These are phyloP conservation scores for Clonostachys rosea DNA, from an alignment of 2,329 filamentous ascomycete genomes.

Conservation along the genomic window DNA sequence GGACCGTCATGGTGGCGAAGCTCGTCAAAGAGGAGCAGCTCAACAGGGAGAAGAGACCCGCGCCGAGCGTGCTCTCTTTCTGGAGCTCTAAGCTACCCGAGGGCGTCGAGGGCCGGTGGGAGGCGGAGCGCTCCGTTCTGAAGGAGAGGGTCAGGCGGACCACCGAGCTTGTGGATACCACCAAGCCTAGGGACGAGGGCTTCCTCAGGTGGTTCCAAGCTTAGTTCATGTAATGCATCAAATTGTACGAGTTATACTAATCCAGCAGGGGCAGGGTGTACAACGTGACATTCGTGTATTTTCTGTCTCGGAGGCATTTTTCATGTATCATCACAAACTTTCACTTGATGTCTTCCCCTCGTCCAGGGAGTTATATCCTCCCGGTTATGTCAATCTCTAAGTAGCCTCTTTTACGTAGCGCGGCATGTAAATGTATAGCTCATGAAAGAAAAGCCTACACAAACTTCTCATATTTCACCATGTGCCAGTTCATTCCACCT, in stretches of 20 bases:
- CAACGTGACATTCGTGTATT: too few relatives aligned
- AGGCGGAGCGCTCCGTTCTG: slow-evolving; percentile 49
- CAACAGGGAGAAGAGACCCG: slow-evolving; percentile 17
- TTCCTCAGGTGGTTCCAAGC: slow-evolving; percentile 32
- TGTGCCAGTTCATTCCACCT: not conserved
- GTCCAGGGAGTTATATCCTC: too few relatives aligned
- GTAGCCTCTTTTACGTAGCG: not conserved
- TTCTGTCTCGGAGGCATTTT: too few relatives aligned
- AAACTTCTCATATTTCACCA: not conserved
- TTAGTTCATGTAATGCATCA: slow-evolving; percentile 8
- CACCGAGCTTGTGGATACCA: slow-evolving; percentile 45
- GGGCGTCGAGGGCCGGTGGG: slow-evolving; percentile 41
- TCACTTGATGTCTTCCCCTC: too few relatives aligned
- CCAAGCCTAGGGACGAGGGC: slow-evolving; percentile 26
- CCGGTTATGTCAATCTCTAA: not conserved
- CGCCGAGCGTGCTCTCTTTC: slow-evolving; percentile 25
- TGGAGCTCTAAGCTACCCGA: slow-evolving; percentile 17
- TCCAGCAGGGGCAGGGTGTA: too few relatives aligned
- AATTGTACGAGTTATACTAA: too few relatives aligned
- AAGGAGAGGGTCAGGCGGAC: slow-evolving; percentile 45
- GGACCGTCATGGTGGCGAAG: slow-evolving; percentile 72
- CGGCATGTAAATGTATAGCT: not conserved
- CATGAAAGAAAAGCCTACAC: too few relatives aligned
- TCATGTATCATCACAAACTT: too few relatives aligned
- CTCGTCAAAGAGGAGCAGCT: slow-evolving; percentile 47